These are phyloP conservation scores for Blastocrithidia nonstop DNA, from an alignment of 208 protist genomes.

Conservation along the genomic window DNA sequence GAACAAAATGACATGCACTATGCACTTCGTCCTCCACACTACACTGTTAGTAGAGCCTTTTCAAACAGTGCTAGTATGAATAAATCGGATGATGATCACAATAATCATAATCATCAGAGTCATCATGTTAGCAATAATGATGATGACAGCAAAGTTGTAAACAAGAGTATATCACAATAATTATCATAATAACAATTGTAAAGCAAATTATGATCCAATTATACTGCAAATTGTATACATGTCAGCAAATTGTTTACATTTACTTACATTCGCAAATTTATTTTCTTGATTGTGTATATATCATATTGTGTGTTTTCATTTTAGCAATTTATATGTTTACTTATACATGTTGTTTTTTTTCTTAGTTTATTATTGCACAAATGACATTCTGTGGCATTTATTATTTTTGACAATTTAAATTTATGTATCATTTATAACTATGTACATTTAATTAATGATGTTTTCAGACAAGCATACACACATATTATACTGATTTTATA, in stretches of 20 bases:
- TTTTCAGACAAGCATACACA: too few species aligned
- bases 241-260: neutral
- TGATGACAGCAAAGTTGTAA: too few species aligned
- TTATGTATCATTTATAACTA: too few species aligned
- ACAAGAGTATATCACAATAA: neutral
- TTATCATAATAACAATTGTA: neutral
- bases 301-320: slow-evolving; percentile 1
- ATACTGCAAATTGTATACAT: neutral
- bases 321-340: neutral
- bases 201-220: neutral
- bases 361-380: too few species aligned
- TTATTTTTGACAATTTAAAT: too few species aligned
- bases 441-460: too few species aligned
- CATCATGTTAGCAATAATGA: too few species aligned
- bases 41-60: neutral
- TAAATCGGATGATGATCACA: neutral
- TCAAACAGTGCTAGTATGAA: neutral
- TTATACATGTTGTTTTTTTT: slow-evolving; percentile 2
- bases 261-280: neutral
- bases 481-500: too few species aligned
- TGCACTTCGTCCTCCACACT: too few species aligned
- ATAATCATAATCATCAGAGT: too few species aligned
- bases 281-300: slow-evolving; percentile 3
- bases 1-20: too few species aligned
- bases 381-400: too few species aligned